These are phyloP conservation scores for Limonium bicolor DNA, from an alignment of 148 eudicot species.

Conservation along the genomic window DNA sequence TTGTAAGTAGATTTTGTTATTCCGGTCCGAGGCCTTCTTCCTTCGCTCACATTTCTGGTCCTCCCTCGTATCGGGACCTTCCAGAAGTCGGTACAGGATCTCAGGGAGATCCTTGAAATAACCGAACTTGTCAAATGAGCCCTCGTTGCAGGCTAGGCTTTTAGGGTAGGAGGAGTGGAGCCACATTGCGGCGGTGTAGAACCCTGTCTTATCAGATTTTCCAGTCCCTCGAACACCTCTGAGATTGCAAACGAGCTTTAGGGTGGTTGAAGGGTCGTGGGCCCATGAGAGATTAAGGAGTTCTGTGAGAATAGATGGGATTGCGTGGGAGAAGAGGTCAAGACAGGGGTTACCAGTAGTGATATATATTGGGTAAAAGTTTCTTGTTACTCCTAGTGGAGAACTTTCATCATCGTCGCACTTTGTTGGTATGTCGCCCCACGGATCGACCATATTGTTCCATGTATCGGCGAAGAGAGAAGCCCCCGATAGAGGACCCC, in stretches of 20 bases:
- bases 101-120: slow-evolving; percentile 12
- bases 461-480: too few species aligned
- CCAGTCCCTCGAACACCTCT: slow-evolving; percentile 14
- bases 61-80: slow-evolving; percentile 2
- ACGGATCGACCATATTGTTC: too few species aligned
- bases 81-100: slow-evolving; percentile 4
- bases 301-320: slow-evolving; percentile 1
- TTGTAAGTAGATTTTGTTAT: too few species aligned
- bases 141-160: slow-evolving; percentile 5
- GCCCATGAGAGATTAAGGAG: slow-evolving; percentile 1
- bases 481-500: too few species aligned
- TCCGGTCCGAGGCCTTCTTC: neutral
- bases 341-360: slow-evolving; percentile 7
- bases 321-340: slow-evolving; percentile 9
- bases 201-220: slow-evolving; percentile 8
- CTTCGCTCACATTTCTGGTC: neutral
- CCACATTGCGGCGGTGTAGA: slow-evolving; percentile 6
- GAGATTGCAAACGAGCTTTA: slow-evolving; percentile 9
- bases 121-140: neutral
- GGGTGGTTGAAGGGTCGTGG: slow-evolving; percentile 7
- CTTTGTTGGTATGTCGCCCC: too few species aligned
- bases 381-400: slow-evolving; percentile 1
- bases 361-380: neutral
- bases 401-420: too few species aligned
- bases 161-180: slow-evolving; percentile 6